These are phyloP conservation scores for Asterella californica DNA, from an alignment of 225 moss, liverwort and hornwort species.

Conservation along the genomic window DNA sequence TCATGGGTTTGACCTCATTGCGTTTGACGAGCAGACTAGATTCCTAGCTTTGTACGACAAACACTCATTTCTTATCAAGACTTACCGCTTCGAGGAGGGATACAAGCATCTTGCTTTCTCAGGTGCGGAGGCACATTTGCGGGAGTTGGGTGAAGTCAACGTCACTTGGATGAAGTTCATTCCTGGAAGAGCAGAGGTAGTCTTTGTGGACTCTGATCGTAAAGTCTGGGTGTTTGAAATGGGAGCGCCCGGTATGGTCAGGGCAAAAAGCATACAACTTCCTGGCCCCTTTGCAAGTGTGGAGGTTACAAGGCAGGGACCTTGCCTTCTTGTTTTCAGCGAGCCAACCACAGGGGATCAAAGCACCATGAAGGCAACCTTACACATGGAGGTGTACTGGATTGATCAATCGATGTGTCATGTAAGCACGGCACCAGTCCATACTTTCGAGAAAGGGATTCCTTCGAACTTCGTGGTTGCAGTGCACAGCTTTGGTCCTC, in stretches of 20 bases:
- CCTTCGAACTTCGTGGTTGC: background rate
- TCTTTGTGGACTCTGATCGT: slow-evolving; percentile 39
- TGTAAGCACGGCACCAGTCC: background rate
- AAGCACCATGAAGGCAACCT: background rate
- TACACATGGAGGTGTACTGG: slow-evolving; percentile 8
- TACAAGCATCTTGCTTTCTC: slow-evolving; percentile 37
- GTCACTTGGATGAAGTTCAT: slow-evolving; percentile 57
- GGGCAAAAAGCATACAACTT: slow-evolving; percentile 8
- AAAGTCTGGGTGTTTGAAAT: slow-evolving; percentile 44
- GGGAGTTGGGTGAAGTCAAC: background rate
- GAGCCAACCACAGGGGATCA: background rate
- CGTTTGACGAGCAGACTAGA: slow-evolving; percentile 46
- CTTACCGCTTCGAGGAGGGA: slow-evolving; percentile 37
- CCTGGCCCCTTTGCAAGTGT: background rate
- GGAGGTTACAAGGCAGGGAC: slow-evolving; percentile 8
- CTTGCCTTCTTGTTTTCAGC: slow-evolving; percentile 15
- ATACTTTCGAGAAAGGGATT: background rate
- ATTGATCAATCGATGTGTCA: slow-evolving; percentile 12
- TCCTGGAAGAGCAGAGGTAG: slow-evolving; percentile 44
- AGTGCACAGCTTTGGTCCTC: background rate
- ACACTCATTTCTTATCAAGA: slow-evolving; percentile 11
- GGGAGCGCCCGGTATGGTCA: slow-evolving; percentile 33
- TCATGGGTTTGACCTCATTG: slow-evolving; percentile 30
- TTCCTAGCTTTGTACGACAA: slow-evolving; percentile 43
- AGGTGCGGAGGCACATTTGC: slow-evolving; percentile 24